phyloP scores from a whole-genome alignment of 768 basidiomycete genomes.

The Cystofilobasidium capitatum region DNA sequence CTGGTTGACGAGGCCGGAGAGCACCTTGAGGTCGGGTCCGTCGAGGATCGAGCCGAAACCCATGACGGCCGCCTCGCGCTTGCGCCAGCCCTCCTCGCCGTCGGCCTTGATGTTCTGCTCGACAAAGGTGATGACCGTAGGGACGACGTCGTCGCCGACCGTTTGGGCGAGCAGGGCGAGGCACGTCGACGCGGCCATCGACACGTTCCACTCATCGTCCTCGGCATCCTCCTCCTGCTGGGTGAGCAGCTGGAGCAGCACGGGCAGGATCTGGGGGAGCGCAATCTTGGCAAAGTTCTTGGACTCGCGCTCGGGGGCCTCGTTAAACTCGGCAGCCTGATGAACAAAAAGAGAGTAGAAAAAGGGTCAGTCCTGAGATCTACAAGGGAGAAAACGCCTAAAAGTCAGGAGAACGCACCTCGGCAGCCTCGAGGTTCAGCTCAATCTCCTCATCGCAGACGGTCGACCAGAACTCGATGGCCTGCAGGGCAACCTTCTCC shows the following conservation, averaged over 20 bases:
- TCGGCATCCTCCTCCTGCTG: constrained; percentile 94
- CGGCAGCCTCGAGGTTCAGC: constrained; percentile 77
- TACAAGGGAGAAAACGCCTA: neutral
- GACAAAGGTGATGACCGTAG: constrained; percentile 92
- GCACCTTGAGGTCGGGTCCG: constrained; percentile 78
- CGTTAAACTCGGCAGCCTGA: constrained; percentile 82
- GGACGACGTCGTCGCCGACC: constrained; percentile 81
- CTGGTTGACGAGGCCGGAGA: constrained; percentile 84
- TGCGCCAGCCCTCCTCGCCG: constrained; percentile 66
- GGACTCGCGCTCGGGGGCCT: constrained; percentile 72
- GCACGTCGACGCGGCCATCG: constrained; percentile 93
- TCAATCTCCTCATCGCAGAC: constrained; percentile 97
- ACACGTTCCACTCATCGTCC: constrained; percentile 97
- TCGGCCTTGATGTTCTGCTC: constrained; percentile 79
- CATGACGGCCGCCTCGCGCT: constrained; percentile 96
- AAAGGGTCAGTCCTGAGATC: neutral
- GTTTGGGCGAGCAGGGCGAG: constrained; percentile 78
- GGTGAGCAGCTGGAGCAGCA: constrained; percentile 75
- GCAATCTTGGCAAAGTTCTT: constrained; percentile 90
- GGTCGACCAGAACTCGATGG: constrained; percentile 98
- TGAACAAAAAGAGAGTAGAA: neutral
- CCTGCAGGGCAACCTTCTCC: constrained; percentile 85
- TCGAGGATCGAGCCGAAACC: constrained; percentile 95
- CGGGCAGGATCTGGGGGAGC: constrained; percentile 86
- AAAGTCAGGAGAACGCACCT: constrained; percentile 46